Evolutionary conservation across 768 basidiomycete genomes (phyloP), one percentile per base, ranked within the genome.

Genomic region (Paxillus ammoniavirescens): DNA sequence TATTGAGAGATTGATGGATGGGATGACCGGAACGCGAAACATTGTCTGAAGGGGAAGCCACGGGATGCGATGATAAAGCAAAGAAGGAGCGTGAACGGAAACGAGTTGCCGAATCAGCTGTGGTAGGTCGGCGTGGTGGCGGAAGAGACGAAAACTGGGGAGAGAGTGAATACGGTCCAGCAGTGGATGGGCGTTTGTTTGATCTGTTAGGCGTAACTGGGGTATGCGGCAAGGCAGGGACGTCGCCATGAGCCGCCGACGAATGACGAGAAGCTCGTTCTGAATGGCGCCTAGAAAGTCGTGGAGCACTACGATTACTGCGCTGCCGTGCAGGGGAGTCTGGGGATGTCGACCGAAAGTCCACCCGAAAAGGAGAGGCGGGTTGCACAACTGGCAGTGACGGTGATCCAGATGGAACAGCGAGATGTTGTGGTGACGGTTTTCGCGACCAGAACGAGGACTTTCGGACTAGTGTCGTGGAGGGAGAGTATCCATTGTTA

Each of bases 401-500:
- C 28, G 73, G 62, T 56, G 73, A 67, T 42, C 59, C 62, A 8
- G 66, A 54, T 45, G 72, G 67, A 14, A 70, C 61, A 49, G 68
- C 49, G 42, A 70, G 58, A 47, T 61, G 64, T 46, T 67, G 61
- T 12, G 61, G 60, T 30, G 61, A 59, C 8, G 67, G 76, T 69
- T 75, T 83, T 54, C 81, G 78, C 43, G 72, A 73, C 86, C 87
- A 89, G 61, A 89, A 88, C 6, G 88, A 89, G 9, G 82, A 62
- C 65, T 82, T 82, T 47, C 85, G 80, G 10, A 77, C 69, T 31
- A 86, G 57, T 4, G 74, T 61, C 38, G 76, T 79, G 7, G 76
- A 66, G 17, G 69, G 53, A 37, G 64, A 35, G 21, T 55, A 35
- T 26, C 48, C 56, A 28, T 59, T 38, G 57, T 66, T 55, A 55